Percentiles rank a stretch among this genome's conserved stretches.
Conservation (phyloP, 2,329 filamentous ascomycete genomes). For the Microdochium trichocladiopsis region DNA sequence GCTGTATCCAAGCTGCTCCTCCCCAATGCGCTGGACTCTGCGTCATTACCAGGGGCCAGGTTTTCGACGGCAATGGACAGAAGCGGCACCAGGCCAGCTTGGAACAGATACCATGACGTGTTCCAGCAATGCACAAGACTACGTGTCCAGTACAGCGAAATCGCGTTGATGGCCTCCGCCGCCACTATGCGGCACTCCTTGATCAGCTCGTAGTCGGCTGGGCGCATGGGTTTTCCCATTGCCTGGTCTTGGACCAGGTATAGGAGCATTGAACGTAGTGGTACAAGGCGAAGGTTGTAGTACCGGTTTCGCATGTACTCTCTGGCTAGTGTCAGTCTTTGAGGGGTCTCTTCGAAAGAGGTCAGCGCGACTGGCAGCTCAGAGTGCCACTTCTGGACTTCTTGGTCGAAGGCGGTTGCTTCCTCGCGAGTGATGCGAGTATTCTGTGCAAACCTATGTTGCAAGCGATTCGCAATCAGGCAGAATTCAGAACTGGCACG, state of each 20-base stretch:
- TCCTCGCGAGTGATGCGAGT: slow-evolving; percentile 14
- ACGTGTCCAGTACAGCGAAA: slow-evolving; percentile 21
- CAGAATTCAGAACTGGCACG: slow-evolving; percentile 19
- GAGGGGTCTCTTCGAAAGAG: slow-evolving; percentile 12
- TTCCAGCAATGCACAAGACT: slow-evolving; percentile 24
- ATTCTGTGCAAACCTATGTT: slow-evolving; percentile 20
- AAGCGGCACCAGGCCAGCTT: slow-evolving; percentile 21
- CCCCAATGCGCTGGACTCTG: background rate
- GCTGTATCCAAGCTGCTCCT: background rate
- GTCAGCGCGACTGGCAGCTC: slow-evolving; percentile 12
- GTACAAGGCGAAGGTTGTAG: slow-evolving; percentile 17
- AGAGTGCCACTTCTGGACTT: slow-evolving; percentile 18
- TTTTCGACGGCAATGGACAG: slow-evolving; percentile 18
- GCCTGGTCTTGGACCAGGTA: slow-evolving; percentile 12
- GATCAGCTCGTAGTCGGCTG: slow-evolving; percentile 11
- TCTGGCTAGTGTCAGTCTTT: slow-evolving; percentile 14
- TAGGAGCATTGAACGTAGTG: slow-evolving; percentile 13
- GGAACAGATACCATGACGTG: slow-evolving; percentile 23
- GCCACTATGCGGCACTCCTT: slow-evolving; percentile 17
- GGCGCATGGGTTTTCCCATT: background rate
- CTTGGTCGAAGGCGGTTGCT: slow-evolving; percentile 15
- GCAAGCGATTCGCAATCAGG: slow-evolving; percentile 19
- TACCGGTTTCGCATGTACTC: slow-evolving; percentile 22
- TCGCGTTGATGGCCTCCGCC: slow-evolving; percentile 19
- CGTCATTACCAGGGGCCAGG: background rate